Conservation (phyloP, 1,284 basidiomycete species). For the Kwoniella shivajii region DNA sequence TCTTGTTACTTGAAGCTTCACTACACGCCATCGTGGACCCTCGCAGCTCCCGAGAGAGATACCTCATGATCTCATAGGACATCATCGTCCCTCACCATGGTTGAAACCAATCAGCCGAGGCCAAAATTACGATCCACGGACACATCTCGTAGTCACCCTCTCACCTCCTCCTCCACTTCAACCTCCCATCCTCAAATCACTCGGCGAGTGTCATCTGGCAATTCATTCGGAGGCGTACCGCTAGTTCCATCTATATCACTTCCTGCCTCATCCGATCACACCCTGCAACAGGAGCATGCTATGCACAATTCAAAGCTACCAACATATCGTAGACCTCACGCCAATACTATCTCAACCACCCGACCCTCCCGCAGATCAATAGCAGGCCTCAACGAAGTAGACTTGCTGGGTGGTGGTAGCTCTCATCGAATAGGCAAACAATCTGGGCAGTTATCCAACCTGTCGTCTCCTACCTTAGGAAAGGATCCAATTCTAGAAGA, state of each 20-base stretch:
- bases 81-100: neutral
- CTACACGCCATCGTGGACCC: neutral
- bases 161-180: constrained; percentile 1
- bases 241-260: constrained; percentile 1
- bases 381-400: constrained; percentile 21
- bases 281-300: neutral
- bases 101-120: constrained; percentile 1
- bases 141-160: constrained; percentile 9
- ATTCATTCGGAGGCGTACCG: neutral
- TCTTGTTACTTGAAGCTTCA: neutral
- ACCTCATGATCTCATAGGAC: neutral
- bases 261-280: neutral
- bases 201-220: constrained; percentile 1
- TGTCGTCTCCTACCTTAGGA: constrained; percentile 4
- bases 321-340: constrained; percentile 15
- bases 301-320: neutral
- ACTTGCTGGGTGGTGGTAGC: constrained; percentile 29
- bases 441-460: neutral
- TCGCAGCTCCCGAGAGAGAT: no score
- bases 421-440: constrained; percentile 1
- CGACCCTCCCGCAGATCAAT: constrained; percentile 6
- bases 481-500: constrained; percentile 3
- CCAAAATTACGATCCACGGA: constrained; percentile 3
- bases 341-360: constrained; percentile 17
- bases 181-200: constrained; percentile 13